Conservation (phyloP, 2,329 filamentous ascomycete species). For the Xylaria sp. region DNA sequence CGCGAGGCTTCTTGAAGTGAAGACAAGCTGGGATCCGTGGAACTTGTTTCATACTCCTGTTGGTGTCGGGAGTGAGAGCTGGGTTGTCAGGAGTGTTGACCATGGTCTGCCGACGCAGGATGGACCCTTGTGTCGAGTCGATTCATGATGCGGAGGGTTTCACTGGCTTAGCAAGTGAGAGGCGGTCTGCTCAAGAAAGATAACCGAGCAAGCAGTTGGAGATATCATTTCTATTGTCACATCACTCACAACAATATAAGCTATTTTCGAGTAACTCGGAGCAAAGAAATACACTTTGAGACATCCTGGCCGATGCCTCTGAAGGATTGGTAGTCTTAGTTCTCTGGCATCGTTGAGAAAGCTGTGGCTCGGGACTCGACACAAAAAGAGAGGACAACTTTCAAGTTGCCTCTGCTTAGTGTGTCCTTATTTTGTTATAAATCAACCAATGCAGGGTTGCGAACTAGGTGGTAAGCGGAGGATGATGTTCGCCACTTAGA, state of each 20-base stretch:
- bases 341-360: too few relatives aligned
- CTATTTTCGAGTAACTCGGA: not conserved
- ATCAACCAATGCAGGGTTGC: too few relatives aligned
- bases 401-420: too few relatives aligned
- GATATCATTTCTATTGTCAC: not conserved
- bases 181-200: not conserved
- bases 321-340: too few relatives aligned
- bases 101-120: conserved; percentile 50
- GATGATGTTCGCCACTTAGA: too few relatives aligned
- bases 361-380: too few relatives aligned
- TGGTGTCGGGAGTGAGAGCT: conserved; percentile 63
- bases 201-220: not conserved
- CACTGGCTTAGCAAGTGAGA: not conserved
- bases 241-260: not conserved
- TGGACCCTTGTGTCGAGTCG: conserved; percentile 52
- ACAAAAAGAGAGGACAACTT: too few relatives aligned
- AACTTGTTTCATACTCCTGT: conserved; percentile 61
- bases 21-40: conserved; percentile 60
- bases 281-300: not conserved
- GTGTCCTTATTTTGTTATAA: too few relatives aligned
- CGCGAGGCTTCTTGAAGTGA: conserved; percentile 55
- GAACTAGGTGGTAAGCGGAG: too few relatives aligned
- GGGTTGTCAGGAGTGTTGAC: conserved; percentile 51
- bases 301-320: not conserved
- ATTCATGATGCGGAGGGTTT: conserved; percentile 16